Conservation (phyloP, 306 rosid species). For the Begonia fuchsioides region DNA sequence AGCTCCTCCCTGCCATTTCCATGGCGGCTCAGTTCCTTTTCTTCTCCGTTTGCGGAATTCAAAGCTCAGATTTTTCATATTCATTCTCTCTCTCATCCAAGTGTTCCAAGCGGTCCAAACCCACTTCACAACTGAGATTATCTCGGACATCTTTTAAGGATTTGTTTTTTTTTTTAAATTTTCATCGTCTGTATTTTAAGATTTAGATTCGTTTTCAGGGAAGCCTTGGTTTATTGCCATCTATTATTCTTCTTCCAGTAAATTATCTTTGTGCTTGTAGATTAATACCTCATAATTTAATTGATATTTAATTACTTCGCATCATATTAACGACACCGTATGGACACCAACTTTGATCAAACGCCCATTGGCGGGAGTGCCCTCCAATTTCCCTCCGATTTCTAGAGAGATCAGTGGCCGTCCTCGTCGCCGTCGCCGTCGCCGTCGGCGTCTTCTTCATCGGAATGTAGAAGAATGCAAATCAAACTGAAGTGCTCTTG, state of each 20-base stretch:
- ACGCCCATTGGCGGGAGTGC: slow-evolving; percentile 2
- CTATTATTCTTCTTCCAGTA: too few relatives aligned
- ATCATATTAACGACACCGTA: background rate
- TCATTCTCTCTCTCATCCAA: slow-evolving; percentile 25
- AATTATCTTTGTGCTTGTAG: too few relatives aligned
- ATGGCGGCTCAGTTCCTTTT: too few relatives aligned
- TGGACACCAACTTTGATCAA: background rate
- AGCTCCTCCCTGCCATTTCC: too few relatives aligned
- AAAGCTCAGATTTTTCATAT: background rate
- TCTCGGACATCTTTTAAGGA: background rate
- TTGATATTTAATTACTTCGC: too few relatives aligned
- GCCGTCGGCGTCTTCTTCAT: background rate
- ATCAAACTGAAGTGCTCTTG: slow-evolving; percentile 54
- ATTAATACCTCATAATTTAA: too few relatives aligned
- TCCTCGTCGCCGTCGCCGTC: background rate
- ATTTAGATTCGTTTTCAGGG: too few relatives aligned
- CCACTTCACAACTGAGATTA: slow-evolving; percentile 51
- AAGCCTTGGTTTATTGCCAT: too few relatives aligned
- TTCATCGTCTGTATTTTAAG: too few relatives aligned
- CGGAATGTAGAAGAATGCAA: slow-evolving; percentile 23
- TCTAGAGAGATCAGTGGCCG: background rate
- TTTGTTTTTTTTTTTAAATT: too few relatives aligned
- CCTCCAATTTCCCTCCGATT: slow-evolving; percentile 2
- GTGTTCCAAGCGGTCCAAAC: slow-evolving; percentile 58
- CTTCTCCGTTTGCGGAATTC: too few relatives aligned